These are phyloP conservation scores for Phytopythium chamaehyphon DNA, from an alignment of 352 stramenopile species.

Conservation along the genomic window DNA sequence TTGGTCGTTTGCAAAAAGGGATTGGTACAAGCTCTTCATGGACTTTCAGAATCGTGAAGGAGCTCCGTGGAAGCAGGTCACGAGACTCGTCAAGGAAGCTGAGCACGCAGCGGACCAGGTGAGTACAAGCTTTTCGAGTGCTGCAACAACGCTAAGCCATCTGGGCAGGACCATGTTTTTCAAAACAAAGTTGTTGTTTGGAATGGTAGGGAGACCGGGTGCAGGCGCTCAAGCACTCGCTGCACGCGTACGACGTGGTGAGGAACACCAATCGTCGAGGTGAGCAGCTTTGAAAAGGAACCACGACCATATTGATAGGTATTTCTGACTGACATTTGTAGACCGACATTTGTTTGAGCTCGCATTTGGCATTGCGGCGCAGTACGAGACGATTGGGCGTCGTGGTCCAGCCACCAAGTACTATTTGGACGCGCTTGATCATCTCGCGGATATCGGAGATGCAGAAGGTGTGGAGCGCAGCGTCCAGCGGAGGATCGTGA, in stretches of 20 bases:
- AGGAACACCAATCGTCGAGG: constrained; percentile 62
- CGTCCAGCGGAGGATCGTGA: constrained; percentile 51
- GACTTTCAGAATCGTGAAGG: constrained; percentile 48
- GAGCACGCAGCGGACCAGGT: constrained; percentile 47
- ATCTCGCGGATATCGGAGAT: constrained; percentile 30
- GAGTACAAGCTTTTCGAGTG: too few relatives aligned
- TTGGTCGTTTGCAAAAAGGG: not conserved
- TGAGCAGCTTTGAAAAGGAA: constrained; percentile 20
- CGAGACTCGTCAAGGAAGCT: constrained; percentile 42
- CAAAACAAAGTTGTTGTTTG: too few relatives aligned
- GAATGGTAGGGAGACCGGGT: constrained; percentile 38
- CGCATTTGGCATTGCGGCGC: constrained; percentile 67
- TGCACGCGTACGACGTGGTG: constrained; percentile 62
- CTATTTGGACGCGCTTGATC: constrained; percentile 65
- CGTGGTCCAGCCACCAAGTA: constrained; percentile 43
- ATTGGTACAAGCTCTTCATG: too few relatives aligned
- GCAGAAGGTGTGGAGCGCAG: constrained; percentile 16
- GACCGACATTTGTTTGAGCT: constrained; percentile 79
- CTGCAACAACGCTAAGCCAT: too few relatives aligned
- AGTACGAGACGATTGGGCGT: constrained; percentile 58
- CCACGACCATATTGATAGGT: too few relatives aligned
- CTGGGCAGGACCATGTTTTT: too few relatives aligned
- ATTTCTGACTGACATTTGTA: constrained; percentile 12
- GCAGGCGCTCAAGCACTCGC: constrained; percentile 57
- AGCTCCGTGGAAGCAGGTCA: constrained; percentile 49